Evolutionary conservation across 2,329 filamentous ascomycete species (phyloP).

Genomic region (Talaromyces sp.): DNA sequence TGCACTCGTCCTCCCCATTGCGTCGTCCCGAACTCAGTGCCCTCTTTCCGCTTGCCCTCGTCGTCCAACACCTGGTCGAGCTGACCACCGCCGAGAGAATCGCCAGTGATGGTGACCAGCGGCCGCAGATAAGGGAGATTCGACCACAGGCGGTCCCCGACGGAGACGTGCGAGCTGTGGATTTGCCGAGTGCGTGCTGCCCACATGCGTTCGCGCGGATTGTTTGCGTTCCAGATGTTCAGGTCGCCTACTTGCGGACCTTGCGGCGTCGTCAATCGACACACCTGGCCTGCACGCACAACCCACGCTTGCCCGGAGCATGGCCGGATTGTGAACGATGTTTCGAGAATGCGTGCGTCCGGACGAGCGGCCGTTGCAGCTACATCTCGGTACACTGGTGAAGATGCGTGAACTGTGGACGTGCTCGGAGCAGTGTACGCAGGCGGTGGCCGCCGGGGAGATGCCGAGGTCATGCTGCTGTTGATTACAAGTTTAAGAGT

Average conservation of each 20-base stretch:
- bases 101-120: constrained; percentile 63
- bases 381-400: constrained; percentile 31
- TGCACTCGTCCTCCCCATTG: constrained; percentile 64
- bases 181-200: constrained; percentile 72
- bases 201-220: constrained; percentile 79
- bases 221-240: constrained; percentile 73
- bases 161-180: constrained; percentile 67
- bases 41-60: constrained; percentile 27
- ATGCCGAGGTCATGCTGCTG: constrained; percentile 19
- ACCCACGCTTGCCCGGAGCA: constrained; percentile 70
- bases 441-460: constrained; percentile 29
- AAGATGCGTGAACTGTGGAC: constrained; percentile 31
- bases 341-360: constrained; percentile 25
- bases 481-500: not conserved
- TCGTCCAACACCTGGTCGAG: constrained; percentile 30
- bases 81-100: constrained; percentile 52
- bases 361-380: constrained; percentile 28
- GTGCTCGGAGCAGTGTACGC: constrained; percentile 33
- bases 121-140: constrained; percentile 72
- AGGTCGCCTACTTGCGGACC: constrained; percentile 79
- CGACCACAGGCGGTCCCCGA: constrained; percentile 71
- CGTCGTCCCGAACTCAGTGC: constrained; percentile 39
- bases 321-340: constrained; percentile 62
- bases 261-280: constrained; percentile 68
- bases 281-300: constrained; percentile 62